A percentile compares a stretch with the other conserved stretches of the same genome.
Conservation (phyloP, 495 filamentous ascomycete species). For the Penicillium cosmopolitanum region DNA sequence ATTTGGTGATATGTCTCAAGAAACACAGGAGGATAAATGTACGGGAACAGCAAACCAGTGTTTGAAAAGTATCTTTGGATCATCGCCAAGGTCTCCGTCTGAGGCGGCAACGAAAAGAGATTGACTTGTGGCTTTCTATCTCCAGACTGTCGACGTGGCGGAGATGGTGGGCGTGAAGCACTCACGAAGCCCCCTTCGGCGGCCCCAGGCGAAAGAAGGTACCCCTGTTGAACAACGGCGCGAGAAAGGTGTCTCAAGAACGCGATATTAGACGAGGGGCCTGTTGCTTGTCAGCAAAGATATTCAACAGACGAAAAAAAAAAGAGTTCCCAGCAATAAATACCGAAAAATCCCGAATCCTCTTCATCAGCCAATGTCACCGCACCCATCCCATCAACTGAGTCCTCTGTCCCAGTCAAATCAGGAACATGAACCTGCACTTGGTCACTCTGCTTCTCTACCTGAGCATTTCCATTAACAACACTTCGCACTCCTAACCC, state of each 20-base stretch:
- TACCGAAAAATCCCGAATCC: slow-evolving; percentile 53
- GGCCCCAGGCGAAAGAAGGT: slow-evolving; percentile 8
- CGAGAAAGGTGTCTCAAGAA: slow-evolving; percentile 44
- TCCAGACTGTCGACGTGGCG: slow-evolving; percentile 3
- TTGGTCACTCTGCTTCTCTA: neutral
- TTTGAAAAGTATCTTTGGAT: slow-evolving; percentile 42
- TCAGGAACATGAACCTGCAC: slow-evolving; percentile 11
- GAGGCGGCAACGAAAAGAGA: slow-evolving; percentile 31
- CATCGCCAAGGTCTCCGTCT: slow-evolving; percentile 25
- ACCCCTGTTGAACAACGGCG: slow-evolving; percentile 24
- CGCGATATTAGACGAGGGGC: slow-evolving; percentile 53
- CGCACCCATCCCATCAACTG: slow-evolving; percentile 49
- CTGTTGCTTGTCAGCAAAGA: slow-evolving; percentile 27
- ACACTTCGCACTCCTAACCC: neutral
- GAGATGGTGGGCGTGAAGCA: slow-evolving; percentile 26
- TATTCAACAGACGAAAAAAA: neutral
- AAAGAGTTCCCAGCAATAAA: neutral
- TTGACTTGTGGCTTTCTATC: slow-evolving; percentile 11
- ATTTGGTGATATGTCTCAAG: slow-evolving; percentile 41
- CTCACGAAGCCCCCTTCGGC: slow-evolving; percentile 29
- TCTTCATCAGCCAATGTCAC: slow-evolving; percentile 46
- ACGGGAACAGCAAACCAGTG: slow-evolving; percentile 46
- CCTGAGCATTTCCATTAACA: neutral
- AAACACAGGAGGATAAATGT: slow-evolving; percentile 40
- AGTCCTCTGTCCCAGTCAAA: slow-evolving; percentile 32